These are phyloP conservation scores for Rhododendron simsii DNA, from an alignment of 148 eudicot genomes.

Conservation along the genomic window DNA sequence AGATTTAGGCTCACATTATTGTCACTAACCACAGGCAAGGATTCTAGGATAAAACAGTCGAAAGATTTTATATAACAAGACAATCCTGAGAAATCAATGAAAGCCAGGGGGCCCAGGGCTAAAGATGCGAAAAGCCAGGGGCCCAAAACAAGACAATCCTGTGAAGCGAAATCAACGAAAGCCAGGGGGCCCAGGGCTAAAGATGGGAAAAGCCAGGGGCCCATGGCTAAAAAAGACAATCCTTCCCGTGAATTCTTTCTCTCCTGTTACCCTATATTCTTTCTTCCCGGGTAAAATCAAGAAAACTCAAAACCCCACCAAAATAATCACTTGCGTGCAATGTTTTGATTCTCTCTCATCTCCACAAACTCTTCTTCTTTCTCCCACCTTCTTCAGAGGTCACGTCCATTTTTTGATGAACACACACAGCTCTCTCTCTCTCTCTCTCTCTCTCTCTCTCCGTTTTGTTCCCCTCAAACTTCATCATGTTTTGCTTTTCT, in stretches of 20 bases:
- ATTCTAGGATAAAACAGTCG: not conserved
- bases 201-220: not conserved
- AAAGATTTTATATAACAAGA: not conserved
- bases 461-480: not conserved
- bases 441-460: not conserved
- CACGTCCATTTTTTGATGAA: not conserved
- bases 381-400: not conserved
- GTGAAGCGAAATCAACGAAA: not conserved
- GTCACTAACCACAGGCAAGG: not conserved
- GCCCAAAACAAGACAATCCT: not conserved
- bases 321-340: not conserved
- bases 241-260: not conserved
- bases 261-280: not conserved
- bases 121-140: not conserved
- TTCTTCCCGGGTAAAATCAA: not conserved
- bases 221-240: not conserved
- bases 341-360: not conserved
- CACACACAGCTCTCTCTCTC: not conserved
- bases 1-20: not conserved
- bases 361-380: not conserved
- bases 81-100: not conserved
- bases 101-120: not conserved
- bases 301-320: not conserved
- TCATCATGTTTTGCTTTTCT: not conserved
- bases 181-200: not conserved